Base-by-base conservation (phyloP, 1,284 basidiomycete genomes). In the Puccinia coronata region DNA sequence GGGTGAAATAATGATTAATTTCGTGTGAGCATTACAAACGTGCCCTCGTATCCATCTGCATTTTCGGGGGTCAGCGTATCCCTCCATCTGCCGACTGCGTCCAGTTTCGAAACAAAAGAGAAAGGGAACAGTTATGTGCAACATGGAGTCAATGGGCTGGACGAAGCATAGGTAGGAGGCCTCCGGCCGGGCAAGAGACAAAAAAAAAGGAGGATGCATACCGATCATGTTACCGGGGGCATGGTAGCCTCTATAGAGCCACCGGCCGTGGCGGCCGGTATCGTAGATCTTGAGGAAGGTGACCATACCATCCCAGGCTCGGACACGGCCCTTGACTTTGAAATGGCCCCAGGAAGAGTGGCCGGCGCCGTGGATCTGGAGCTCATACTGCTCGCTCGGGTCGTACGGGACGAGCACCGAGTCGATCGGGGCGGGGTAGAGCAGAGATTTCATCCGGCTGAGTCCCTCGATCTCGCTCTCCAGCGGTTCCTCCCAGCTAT, bases 281-380 rank as follows among this genome's bases (percentile, higher is more conserved):
- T 84, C n/a, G 63, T 86, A 86, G 75, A 85, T 84, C 51, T 85
- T 86, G 20, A 83, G 83, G 77, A 86, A 83, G 67, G 84, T 84
- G 34, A 85, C 61, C 84, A 86, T 84, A 11, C 85, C 85, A 65
- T 86, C 85, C 85, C 85, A 86, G 36, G 82, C 83, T 23, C 85
- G 69, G 0, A 86, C 83, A 2, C 85, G 72, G 23, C 85, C 85
- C 25, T 84, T 83, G 1, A 86, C 82, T 16, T 84, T 83, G 51
- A 85, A 86, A 34, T 83, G 80, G 6, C 85, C 85, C 85, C 85
- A 86, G n/a, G 85, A 85, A 4, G 85, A 86, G 80, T 86, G 85
- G 4, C 85, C 85, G 20, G 41, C 43, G 31, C 61, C 69, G 34
- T 57, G 69, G 39, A 73, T 59, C n/a, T 65, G 77, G 34, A 69